Base-by-base conservation (phyloP, 495 filamentous ascomycete species). In the Daldinia loculata region DNA sequence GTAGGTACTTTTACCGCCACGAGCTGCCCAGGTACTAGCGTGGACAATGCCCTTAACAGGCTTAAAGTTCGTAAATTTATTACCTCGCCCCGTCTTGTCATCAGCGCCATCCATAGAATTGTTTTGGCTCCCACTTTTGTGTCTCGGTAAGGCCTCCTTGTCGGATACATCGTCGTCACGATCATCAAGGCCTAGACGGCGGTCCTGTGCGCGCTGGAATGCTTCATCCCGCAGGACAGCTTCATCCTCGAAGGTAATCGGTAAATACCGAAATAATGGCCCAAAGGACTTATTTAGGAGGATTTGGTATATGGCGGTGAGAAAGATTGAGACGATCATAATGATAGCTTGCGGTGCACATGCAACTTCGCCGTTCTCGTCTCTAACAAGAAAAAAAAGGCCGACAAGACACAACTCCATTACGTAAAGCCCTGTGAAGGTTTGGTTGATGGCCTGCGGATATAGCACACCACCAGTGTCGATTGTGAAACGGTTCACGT, bases 381-480 rank as follows among this genome's bases (percentile, higher is more conserved):
- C 88, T 53, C 84, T 81, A 56, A 92, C 91, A 48, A 98, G 83
- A 81, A 97, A 94, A 83, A 99, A 98, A 12, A 98, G 85, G 14
- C 95, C 96, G 60, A 97, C 88, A 52, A 98, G 80, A 71, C 91
- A 93, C 22, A 98, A 80, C 73, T 99, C 95, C 93, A 98, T 95
- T 52, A 97, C 87, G 75, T 99, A 99, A 9, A 99, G 79, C 0
- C 95, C 95, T 1, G 91, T 94, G 78, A 98, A 98, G 0, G 97
- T 89, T 77, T 99, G 96, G 77, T 98, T 98, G 81, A 99, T 91
- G 6, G 95, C 96, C 17, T 87, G 89, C 3, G 96, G 96, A 74
- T 96, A 99, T 24, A 98, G 86, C 32, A 98, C 84, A 30, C 95
- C 95, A 60, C 95, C 96, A 1, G 95, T 99, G 77, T 99, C 95